Evolutionary conservation across 768 basidiomycete genomes (phyloP).

Genomic region (Antrodiella citrinella): DNA sequence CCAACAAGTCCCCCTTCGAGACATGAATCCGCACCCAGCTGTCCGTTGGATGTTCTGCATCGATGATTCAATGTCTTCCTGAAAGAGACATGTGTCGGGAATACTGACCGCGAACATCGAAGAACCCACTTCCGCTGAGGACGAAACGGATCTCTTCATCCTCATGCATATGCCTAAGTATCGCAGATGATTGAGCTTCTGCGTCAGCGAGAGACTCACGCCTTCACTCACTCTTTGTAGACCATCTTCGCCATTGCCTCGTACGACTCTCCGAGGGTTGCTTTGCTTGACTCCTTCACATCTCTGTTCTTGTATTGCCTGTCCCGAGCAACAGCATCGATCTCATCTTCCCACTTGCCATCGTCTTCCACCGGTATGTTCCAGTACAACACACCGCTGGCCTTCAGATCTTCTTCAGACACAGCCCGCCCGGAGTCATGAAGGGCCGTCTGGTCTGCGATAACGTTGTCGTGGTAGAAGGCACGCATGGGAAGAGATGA

Average conservation of each 20-base stretch:
- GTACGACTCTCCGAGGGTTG: conserved; percentile 74
- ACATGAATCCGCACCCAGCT: conserved; percentile 79
- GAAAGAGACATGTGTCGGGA: too few relatives aligned
- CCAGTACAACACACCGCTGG: conserved; percentile 63
- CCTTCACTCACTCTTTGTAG: conserved; percentile 59
- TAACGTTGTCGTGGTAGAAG: conserved; percentile 66
- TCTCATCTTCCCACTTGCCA: conserved; percentile 37
- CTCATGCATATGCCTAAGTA: conserved; percentile 84
- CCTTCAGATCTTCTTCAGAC: conserved; percentile 35
- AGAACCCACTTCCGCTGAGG: conserved; percentile 81
- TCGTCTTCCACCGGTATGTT: conserved; percentile 49
- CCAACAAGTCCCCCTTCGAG: conserved; percentile 72
- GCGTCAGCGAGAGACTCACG: background rate
- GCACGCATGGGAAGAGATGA: conserved; percentile 46
- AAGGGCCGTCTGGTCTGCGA: conserved; percentile 73
- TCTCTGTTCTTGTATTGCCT: conserved; percentile 82
- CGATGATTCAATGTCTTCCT: too few relatives aligned
- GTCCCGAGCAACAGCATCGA: conserved; percentile 59
- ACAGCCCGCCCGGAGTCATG: conserved; percentile 68
- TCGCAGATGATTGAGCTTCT: background rate
- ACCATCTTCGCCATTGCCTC: conserved; percentile 78
- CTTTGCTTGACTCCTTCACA: conserved; percentile 66
- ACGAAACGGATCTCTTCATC: conserved; percentile 94
- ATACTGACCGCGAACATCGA: conserved; percentile 76
- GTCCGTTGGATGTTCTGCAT: conserved; percentile 53